Conservation (phyloP, 83 land plant genomes). For the Isoetes engelmannii region DNA sequence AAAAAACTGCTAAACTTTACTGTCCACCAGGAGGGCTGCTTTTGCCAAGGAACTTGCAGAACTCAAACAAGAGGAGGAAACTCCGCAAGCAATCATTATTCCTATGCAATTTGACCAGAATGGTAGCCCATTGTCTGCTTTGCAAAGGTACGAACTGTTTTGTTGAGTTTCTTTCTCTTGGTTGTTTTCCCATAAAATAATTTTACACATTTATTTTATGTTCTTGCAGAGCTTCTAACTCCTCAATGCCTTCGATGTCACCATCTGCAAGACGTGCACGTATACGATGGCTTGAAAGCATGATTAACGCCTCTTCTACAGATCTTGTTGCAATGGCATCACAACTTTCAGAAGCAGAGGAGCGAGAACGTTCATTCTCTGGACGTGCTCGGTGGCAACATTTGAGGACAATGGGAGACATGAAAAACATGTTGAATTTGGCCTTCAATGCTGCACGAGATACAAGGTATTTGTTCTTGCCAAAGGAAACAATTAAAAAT, state of each 20-base stretch:
- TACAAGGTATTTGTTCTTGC: constrained; percentile 40
- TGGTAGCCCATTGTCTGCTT: too few species aligned
- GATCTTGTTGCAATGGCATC: constrained; percentile 89
- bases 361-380: constrained; percentile 56
- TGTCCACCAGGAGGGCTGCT: constrained; percentile 53
- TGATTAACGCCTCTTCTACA: constrained; percentile 65
- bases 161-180: too few species aligned
- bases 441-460: constrained; percentile 56
- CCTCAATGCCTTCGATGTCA: constrained; percentile 21
- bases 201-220: too few species aligned
- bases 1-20: neutral
- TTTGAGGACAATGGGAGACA: constrained; percentile 75
- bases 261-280: constrained; percentile 51
- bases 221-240: neutral
- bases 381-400: constrained; percentile 85
- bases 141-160: too few species aligned
- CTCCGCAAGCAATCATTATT: neutral
- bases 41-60: constrained; percentile 63
- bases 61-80: constrained; percentile 59
- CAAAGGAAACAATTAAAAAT: neutral
- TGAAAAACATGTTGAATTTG: constrained; percentile 64
- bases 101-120: too few species aligned
- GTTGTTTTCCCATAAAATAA: too few species aligned
- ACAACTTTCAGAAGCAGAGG: constrained; percentile 94
- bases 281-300: constrained; percentile 68